Base-by-base conservation (phyloP, 805 yeast species). In the Metschnikowia picachoensis region DNA sequence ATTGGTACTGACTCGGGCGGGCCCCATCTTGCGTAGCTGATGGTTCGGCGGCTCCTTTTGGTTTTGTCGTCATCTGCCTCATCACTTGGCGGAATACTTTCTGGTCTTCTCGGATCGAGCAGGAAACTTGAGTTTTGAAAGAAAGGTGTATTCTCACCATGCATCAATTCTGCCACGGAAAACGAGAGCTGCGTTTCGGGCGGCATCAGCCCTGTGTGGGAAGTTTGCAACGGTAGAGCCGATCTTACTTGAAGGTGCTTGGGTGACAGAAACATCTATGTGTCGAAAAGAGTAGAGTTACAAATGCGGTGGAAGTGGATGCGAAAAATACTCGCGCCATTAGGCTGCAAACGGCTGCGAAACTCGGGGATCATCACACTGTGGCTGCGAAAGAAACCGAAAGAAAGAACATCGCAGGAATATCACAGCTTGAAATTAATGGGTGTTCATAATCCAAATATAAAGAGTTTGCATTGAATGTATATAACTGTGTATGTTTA, bases 1-100 rank as follows among this genome's bases (percentile, higher is more conserved):
- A 82, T 74, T 1, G 87, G 86, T 3, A 71, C 68, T 2, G 66
- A 58, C 3, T 60, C 62, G 2, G 60, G 56, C 4, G 68, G 62
- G 16, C 62, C 61, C 85, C 86, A 82, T 8, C 77, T 59, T 1
- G 85, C 10, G 13, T 20, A n/a, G 37, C 44, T 36, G 82, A 57
- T 76, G 80, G 32, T 29, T 33, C 39, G 10, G 25, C 14, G 31
- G 8, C 27, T 30, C 11, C 14, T 40, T 20, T 32, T 41, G 13
- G 8, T 11, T 38, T 13, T n/a, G 8, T 33, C 41, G 6, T 41
- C 45, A 13, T 40, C 44, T 17, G n/a, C 8, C 9, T 44, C 43
- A 13, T 45, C 48, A 2, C 17, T 30, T 8, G 30, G 20, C 9
- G 13, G 35, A 36, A 31, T 32, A 14, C 38, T 32, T 2, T 28